Conservation (phyloP, 108 stramenopile genomes). For the Skeletonema costatum region DNA sequence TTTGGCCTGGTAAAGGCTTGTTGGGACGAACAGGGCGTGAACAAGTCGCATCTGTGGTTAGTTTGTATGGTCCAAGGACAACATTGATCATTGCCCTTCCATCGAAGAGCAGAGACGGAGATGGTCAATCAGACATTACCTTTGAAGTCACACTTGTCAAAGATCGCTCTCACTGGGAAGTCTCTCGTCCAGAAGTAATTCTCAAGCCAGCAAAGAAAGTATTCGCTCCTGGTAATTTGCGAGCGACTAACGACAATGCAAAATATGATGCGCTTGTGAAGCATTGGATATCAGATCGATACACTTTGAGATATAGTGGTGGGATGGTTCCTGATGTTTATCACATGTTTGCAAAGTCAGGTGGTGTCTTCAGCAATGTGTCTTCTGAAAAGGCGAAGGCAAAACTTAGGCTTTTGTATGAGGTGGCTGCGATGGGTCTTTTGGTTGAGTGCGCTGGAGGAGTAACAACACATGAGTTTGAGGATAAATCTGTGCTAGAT, state of each 20-base stretch:
- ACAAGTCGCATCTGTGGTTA: conserved; percentile 87
- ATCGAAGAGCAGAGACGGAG: conserved; percentile 53
- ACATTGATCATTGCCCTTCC: conserved; percentile 87
- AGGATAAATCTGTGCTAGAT: conserved; percentile 85
- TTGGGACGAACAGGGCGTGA: conserved; percentile 88
- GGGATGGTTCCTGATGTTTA: conserved; percentile 91
- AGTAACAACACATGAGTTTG: conserved; percentile 72
- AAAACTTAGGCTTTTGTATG: conserved; percentile 93
- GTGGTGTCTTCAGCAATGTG: conserved; percentile 90
- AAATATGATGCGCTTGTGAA: conserved; percentile 84
- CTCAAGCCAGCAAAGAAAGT: conserved; percentile 64
- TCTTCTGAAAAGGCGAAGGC: conserved; percentile 87
- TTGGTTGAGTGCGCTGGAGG: conserved; percentile 91
- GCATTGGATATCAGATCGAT: conserved; percentile 89
- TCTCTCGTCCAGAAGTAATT: conserved; percentile 42
- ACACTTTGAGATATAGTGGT: conserved; percentile 90
- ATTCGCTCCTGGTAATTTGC: conserved; percentile 93
- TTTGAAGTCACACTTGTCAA: conserved; percentile 66
- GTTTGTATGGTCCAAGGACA: conserved; percentile 91
- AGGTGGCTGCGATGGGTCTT: conserved; percentile 90
- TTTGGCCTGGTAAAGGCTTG: conserved; percentile 91
- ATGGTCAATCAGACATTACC: conserved; percentile 43
- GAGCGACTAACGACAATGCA: conserved; percentile 88
- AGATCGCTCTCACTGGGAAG: conserved; percentile 57
- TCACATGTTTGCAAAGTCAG: conserved; percentile 85